Base-by-base conservation (phyloP, 768 basidiomycete genomes). In the Leccinum variicolor region DNA sequence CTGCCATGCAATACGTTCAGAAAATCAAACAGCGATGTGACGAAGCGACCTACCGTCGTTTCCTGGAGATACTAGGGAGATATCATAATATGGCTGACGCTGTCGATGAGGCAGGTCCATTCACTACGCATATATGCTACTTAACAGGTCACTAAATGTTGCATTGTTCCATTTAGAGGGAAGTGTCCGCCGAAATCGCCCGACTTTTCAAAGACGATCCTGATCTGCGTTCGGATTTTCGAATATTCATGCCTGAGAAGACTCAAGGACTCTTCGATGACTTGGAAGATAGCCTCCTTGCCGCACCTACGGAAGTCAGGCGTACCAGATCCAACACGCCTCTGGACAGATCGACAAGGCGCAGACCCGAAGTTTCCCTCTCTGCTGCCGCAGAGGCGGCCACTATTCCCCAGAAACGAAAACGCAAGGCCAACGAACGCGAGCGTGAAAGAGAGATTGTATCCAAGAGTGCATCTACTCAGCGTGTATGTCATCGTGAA, bases 21-120 rank as follows among this genome's bases (percentile, higher is more conserved):
- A 94, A 94, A 75, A 97, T 98, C 74, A 98, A 97, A 72, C 87
- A 89, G 57, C 86, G 94, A 15, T 97, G 92, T 73, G 91, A 96
- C 60, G 83, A 92, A 0, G 92, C 94, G 15, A 94, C 90, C 5
- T 93, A 92, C 62, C 82, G 83, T 54, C 82, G 85, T 62, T 93
- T 93, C 66, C 73, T 92, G 25, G 88, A 89, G 64, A 87, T 92
- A 53, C 74, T 94, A 3, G 83, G 85, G 8, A 76, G 81, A 45
- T 84, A 86, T 67, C 82, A 87, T 54, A 76, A 82, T 60, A 76
- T 79, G 63, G 75, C 88, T 13, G 81, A 86, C 57, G 70, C 84
- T 49, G 81, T 82, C 59, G 82, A 86, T 62, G 84, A 87, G 77
- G 85, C 80, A 61, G 64, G 74, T 65, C 39, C 51, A 53, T 61